These are phyloP conservation scores for Colletotrichum sp. DNA, from an alignment of 2,329 filamentous ascomycete species.

Conservation along the genomic window DNA sequence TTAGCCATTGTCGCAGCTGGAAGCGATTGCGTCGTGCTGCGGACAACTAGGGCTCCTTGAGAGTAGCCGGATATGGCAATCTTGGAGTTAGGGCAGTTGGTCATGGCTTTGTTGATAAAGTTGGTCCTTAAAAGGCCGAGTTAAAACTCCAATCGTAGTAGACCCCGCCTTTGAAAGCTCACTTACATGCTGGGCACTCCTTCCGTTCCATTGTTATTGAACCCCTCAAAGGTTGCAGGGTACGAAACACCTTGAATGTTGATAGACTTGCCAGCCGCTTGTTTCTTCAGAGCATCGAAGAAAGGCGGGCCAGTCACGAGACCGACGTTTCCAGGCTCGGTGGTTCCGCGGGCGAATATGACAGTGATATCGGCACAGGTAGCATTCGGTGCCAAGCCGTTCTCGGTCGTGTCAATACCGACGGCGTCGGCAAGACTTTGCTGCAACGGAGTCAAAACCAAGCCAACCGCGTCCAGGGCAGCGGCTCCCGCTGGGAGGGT, in stretches of 20 bases:
- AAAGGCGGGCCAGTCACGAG: constrained; percentile 29
- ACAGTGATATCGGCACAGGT: constrained; percentile 31
- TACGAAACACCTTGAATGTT: constrained; percentile 31
- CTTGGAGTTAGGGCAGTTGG: constrained; percentile 27
- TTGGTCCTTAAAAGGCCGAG: constrained; percentile 33
- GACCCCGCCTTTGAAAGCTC: accelerated
- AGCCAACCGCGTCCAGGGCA: background rate
- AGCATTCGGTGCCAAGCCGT: constrained; percentile 17
- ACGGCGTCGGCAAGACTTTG: constrained; percentile 16
- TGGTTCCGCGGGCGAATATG: constrained; percentile 34
- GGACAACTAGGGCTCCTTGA: constrained; percentile 31
- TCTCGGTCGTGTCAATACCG: constrained; percentile 9
- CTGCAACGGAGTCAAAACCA: constrained; percentile 15
- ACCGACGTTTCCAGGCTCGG: constrained; percentile 32
- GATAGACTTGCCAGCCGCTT: constrained; percentile 17
- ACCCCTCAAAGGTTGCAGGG: constrained; percentile 30
- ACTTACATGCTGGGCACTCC: constrained; percentile 28
- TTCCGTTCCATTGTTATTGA: constrained; percentile 24
- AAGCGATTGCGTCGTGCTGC: constrained; percentile 27
- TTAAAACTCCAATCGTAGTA: background rate
- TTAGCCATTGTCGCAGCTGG: constrained; percentile 26
- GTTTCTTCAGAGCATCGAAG: constrained; percentile 21
- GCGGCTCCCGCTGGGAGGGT: constrained; percentile 3
- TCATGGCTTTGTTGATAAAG: constrained; percentile 30
- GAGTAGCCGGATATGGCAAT: constrained; percentile 31